phyloP scores from a whole-genome alignment of 2,329 filamentous ascomycete species.

The Magnaporthiopsis rhizophila region DNA sequence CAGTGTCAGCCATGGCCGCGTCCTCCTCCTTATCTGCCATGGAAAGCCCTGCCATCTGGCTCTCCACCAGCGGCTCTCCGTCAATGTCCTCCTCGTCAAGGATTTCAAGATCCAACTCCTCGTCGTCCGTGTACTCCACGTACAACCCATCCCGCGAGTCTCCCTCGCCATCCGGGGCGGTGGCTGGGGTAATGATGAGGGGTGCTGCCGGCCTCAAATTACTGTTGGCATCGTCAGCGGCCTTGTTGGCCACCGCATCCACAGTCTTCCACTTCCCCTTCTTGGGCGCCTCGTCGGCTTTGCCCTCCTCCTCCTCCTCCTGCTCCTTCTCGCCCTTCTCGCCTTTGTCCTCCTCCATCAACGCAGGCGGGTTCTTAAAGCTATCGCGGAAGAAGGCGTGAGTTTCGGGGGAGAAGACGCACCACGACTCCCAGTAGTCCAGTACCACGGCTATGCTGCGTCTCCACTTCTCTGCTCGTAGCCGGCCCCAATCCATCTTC shows the following conservation, averaged over 20 bases:
- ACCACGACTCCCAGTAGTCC: conserved; percentile 64
- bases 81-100: conserved; percentile 36
- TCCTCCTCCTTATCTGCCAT: conserved; percentile 22
- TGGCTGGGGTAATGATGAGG: no score
- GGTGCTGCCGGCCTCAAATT: background rate
- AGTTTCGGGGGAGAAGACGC: conserved; percentile 63
- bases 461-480: conserved; percentile 80
- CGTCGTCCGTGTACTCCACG: conserved; percentile 30
- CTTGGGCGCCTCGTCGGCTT: conserved; percentile 28
- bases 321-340: conserved; percentile 14
- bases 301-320: conserved; percentile 23
- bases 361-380: conserved; percentile 61
- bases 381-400: conserved; percentile 62
- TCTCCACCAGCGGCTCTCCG: conserved; percentile 37
- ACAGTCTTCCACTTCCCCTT: conserved; percentile 44
- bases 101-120: conserved; percentile 41
- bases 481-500: conserved; percentile 66
- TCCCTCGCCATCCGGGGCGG: conserved; percentile 10
- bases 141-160: conserved; percentile 20
- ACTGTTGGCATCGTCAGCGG: conserved; percentile 22
- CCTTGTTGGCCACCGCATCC: conserved; percentile 23
- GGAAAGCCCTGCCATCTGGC: conserved; percentile 37
- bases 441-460: conserved; percentile 64
- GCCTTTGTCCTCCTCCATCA: conserved; percentile 26
- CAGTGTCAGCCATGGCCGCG: conserved; percentile 7